Conservation (phyloP, 208 protist species). For the Acanthamoeba triangularis region DNA sequence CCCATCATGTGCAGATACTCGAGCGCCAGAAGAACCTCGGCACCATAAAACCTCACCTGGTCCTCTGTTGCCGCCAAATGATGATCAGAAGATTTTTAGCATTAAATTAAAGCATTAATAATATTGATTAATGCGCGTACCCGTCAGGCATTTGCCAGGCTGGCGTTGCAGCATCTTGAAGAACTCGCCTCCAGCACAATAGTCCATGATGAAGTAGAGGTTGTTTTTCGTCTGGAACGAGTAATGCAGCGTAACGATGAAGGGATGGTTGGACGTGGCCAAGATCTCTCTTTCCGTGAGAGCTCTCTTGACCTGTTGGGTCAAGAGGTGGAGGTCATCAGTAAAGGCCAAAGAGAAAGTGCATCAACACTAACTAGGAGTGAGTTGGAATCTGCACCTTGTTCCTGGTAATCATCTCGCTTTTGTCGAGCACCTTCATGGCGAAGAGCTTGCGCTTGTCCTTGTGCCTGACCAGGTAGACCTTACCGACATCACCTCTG, state of each 20-base stretch:
- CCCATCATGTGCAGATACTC: slow-evolving; percentile 96
- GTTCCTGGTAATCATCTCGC: slow-evolving; percentile 86
- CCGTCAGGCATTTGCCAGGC: slow-evolving; percentile 80
- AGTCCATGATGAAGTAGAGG: slow-evolving; percentile 89
- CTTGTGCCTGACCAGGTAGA: slow-evolving; percentile 96
- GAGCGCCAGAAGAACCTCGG: slow-evolving; percentile 96
- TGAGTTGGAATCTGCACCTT: slow-evolving; percentile 76
- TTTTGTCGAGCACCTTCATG: slow-evolving; percentile 91
- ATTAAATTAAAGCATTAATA: background rate
- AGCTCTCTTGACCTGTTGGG: slow-evolving; percentile 85
- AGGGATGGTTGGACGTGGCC: slow-evolving; percentile 87
- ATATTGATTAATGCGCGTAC: slow-evolving; percentile 49
- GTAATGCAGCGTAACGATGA: slow-evolving; percentile 88
- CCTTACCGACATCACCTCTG: slow-evolving; percentile 96
- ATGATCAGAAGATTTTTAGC: background rate
- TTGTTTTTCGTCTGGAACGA: slow-evolving; percentile 86
- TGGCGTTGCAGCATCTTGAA: slow-evolving; percentile 87
- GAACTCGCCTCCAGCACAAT: slow-evolving; percentile 89
- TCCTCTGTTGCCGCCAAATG: slow-evolving; percentile 76
- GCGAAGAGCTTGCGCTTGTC: slow-evolving; percentile 94
- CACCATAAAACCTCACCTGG: slow-evolving; percentile 92
- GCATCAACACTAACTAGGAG: background rate
- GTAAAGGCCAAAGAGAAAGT: background rate
- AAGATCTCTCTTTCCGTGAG: slow-evolving; percentile 88
- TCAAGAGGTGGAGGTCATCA: background rate